Conservation (phyloP, 1,284 basidiomycete genomes). For the Ustilago shanxiensis region DNA sequence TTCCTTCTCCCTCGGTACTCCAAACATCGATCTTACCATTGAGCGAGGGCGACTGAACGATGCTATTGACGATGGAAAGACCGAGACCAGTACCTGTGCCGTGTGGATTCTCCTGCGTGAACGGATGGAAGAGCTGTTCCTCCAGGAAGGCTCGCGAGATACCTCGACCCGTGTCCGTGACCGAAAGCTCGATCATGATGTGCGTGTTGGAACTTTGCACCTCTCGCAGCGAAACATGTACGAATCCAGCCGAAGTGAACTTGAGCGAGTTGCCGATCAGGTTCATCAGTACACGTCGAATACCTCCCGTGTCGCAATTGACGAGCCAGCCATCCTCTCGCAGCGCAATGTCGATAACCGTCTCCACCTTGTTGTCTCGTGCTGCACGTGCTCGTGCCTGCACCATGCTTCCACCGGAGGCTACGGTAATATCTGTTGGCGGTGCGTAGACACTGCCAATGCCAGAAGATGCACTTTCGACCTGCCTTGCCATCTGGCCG, state of each 20-base stretch:
- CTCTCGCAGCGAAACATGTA: slow-evolving; percentile 86
- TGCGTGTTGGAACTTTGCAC: slow-evolving; percentile 75
- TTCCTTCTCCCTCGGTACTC: slow-evolving; percentile 89
- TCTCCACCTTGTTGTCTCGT: slow-evolving; percentile 77
- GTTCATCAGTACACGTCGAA: slow-evolving; percentile 93
- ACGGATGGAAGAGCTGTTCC: slow-evolving; percentile 96
- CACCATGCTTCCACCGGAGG: slow-evolving; percentile 15
- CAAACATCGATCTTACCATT: slow-evolving; percentile 86
- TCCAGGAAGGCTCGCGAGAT: slow-evolving; percentile 69
- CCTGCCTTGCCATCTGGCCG: slow-evolving; percentile 84
- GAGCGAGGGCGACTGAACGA: slow-evolving; percentile 85
- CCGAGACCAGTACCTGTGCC: slow-evolving; percentile 95
- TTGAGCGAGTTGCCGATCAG: slow-evolving; percentile 92
- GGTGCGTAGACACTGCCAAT: slow-evolving; percentile 94
- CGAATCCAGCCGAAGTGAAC: slow-evolving; percentile 87
- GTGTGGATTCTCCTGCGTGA: slow-evolving; percentile 87
- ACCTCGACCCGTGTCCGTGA: slow-evolving; percentile 89
- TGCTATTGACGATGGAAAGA: slow-evolving; percentile 95
- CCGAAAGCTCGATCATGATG: slow-evolving; percentile 85
- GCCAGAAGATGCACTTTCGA: slow-evolving; percentile 71
- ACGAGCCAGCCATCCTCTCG: slow-evolving; percentile 84
- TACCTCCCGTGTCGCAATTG: slow-evolving; percentile 90
- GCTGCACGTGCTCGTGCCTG: slow-evolving; percentile 43
- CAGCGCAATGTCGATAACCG: slow-evolving; percentile 86
- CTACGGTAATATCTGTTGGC: slow-evolving; percentile 31